These are phyloP conservation scores for Chlorella sp. DNA, from an alignment of 139 green algal genomes.

Conservation along the genomic window DNA sequence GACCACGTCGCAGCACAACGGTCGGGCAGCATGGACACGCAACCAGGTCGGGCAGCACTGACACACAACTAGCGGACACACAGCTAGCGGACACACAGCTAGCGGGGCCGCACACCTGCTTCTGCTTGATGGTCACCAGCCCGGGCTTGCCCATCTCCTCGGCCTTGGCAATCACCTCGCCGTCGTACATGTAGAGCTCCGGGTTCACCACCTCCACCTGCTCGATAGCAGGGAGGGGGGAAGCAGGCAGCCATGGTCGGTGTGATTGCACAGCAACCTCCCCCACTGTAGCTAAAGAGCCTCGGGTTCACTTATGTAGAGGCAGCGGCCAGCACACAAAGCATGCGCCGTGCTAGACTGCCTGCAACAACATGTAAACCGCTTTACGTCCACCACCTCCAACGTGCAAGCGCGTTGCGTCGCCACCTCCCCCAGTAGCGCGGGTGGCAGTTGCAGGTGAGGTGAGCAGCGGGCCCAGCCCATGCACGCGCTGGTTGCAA, in stretches of 20 bases:
- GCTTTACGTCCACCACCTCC: constrained; percentile 65
- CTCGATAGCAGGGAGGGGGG: not conserved
- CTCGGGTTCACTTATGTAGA: too few relatives aligned
- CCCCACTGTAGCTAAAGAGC: too few relatives aligned
- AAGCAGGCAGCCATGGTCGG: constrained; percentile 52
- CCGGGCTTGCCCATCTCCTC: constrained; percentile 84
- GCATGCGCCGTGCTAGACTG: too few relatives aligned
- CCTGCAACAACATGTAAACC: constrained; percentile 84
- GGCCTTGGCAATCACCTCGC: constrained; percentile 82
- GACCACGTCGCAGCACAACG: too few relatives aligned
- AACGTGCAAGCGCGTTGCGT: constrained; percentile 54
- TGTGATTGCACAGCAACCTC: too few relatives aligned
- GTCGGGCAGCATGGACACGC: too few relatives aligned
- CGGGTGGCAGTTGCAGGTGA: too few relatives aligned
- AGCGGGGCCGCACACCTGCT: constrained; percentile 21
- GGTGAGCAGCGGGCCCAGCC: too few relatives aligned
- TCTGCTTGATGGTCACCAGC: constrained; percentile 74
- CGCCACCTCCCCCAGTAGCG: too few relatives aligned
- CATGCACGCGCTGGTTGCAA: too few relatives aligned
- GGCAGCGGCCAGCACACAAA: too few relatives aligned
- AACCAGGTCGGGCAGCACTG: not conserved
- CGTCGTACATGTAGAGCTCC: constrained; percentile 87
- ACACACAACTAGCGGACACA: not conserved
- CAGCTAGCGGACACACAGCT: not conserved
- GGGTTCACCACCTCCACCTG: constrained; percentile 71